phyloP scores from a whole-genome alignment of 148 eudicot species.

The Silene conica region DNA sequence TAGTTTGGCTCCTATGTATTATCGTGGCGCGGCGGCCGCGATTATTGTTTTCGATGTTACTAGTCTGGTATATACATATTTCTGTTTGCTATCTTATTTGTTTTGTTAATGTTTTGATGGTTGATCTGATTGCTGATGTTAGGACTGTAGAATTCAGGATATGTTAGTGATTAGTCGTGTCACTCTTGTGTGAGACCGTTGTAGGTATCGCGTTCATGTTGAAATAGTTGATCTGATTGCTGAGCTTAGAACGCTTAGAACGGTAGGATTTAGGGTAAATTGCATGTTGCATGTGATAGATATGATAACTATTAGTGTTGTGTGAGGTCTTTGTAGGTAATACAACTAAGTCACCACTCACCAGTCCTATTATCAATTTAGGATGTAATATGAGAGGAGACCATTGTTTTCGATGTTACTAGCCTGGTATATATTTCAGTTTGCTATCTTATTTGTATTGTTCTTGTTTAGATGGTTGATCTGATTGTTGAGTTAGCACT shows the following conservation, averaged over 20 bases:
- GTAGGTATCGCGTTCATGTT: too few species aligned
- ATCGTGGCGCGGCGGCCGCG: conserved; percentile 97
- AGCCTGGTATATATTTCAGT: too few species aligned
- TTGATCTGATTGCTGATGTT: background rate
- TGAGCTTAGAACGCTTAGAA: background rate
- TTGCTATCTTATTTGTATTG: too few species aligned
- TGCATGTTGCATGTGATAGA: background rate
- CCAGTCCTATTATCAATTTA: background rate
- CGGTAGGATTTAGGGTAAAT: background rate
- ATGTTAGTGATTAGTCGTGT: too few species aligned
- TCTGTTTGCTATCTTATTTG: background rate
- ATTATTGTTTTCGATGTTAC: conserved; percentile 89
- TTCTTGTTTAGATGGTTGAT: background rate
- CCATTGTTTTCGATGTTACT: background rate
- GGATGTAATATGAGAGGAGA: background rate
- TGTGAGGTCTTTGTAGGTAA: background rate
- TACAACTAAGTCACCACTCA: background rate
- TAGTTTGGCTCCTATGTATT: conserved; percentile 99
- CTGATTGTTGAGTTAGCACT: background rate
- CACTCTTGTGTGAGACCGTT: too few species aligned
- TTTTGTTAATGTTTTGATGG: background rate
- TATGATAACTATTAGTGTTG: background rate
- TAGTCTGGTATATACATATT: conserved; percentile 42
- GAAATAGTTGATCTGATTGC: background rate
- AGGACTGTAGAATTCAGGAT: background rate